A percentile compares a stretch with the other conserved stretches of the same genome.
These are phyloP conservation scores for Xylariaceae sp. DNA, from an alignment of 2,329 filamentous ascomycete genomes.

Conservation along the genomic window DNA sequence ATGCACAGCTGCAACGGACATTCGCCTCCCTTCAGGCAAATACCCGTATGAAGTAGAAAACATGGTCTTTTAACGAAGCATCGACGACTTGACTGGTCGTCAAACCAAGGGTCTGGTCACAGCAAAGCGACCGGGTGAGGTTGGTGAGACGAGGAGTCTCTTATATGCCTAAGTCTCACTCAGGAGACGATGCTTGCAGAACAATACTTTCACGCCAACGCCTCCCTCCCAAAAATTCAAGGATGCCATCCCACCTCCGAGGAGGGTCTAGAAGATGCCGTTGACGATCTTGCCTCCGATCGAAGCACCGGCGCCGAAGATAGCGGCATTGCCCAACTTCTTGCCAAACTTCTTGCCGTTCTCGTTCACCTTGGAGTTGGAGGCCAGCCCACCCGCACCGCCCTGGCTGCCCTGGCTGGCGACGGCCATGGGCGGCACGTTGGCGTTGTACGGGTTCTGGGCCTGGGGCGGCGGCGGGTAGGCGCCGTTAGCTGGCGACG, in stretches of 20 bases:
- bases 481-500: constrained; percentile 26
- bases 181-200: background rate
- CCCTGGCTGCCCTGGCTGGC: constrained; percentile 45
- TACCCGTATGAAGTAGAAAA: too few relatives aligned
- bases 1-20: too few relatives aligned
- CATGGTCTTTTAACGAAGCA: too few relatives aligned
- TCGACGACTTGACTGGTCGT: too few relatives aligned
- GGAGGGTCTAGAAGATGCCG: constrained; percentile 74
- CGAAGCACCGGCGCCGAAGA: constrained; percentile 89
- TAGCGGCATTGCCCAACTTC: constrained; percentile 77
- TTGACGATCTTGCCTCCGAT: constrained; percentile 87
- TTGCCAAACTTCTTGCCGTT: constrained; percentile 93
- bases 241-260: too few relatives aligned
- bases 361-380: constrained; percentile 56
- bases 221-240: too few relatives aligned
- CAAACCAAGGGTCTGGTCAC: too few relatives aligned
- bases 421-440: constrained; percentile 69
- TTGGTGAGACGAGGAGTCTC: background rate
- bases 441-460: constrained; percentile 58
- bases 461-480: constrained; percentile 34
- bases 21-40: too few relatives aligned
- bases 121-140: background rate
- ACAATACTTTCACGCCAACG: background rate
- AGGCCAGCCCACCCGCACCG: background rate
- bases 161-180: background rate